Evolutionary conservation across 305 asterid species (phyloP), one percentile per base, ranked within the genome.

Genomic region (Fraxinus xanthoxyloides): DNA sequence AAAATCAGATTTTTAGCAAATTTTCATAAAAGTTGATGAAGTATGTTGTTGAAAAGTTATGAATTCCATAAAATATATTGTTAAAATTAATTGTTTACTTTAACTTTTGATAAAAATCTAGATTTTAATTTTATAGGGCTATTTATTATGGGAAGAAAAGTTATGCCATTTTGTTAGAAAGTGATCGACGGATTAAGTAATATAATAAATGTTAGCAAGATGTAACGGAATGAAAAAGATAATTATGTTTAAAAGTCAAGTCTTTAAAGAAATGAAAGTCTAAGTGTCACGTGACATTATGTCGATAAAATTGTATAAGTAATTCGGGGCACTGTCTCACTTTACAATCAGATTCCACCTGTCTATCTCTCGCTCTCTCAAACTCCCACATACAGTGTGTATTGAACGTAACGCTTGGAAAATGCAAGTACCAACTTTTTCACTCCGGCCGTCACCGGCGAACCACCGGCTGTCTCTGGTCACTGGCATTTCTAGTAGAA

Each of bases 361-460:
- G 59, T 56, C 67, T 63, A 48, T 40, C 83, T 79, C 86, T 48
- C 81, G 2, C 80, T 73, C 84, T 23, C 87, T 59, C 61, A 3
- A 70, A 21, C 51, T 21, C 65, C 32, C 75, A 34, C 56, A 15
- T 23, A 19, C 78, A 59, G 65, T 19, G 77, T 4, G 61, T 69
- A 36, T 61, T 9, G 76, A 46, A 72, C 9, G 84, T 31, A 76
- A 38, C 24, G 35, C 82, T 69, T 85, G 54, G 89, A 80, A 81
- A 83, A 87, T 89, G 92, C 94, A 89, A 72, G 88, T 87, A 40
- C 7, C 79, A 19, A 40, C 91, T 5, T 76, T 85, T 38, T 79
- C 82, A 40, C 88, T 80, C 61, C 84, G 83, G 19, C 87, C 82
- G 23, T 51, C 61, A 51, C 61, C 8, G 19, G n/a, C 86, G 54